Evolutionary conservation across 371 early-diverging fungal genomes (phyloP).

Genomic region (Massospora cicadina): DNA sequence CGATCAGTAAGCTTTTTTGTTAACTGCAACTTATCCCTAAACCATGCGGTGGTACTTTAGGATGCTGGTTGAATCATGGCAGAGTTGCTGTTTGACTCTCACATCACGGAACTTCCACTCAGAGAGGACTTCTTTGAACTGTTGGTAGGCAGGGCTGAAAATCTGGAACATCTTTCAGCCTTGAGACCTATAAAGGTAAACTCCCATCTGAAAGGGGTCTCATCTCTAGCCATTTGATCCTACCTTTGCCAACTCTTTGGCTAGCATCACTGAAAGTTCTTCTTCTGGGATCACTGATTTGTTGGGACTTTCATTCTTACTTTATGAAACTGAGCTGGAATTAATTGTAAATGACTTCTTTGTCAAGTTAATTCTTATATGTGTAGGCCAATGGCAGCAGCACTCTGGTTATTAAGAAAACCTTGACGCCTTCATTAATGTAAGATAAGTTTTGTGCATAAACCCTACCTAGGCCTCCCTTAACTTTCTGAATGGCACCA

Average conservation of each 20-base stretch:
- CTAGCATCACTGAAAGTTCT: slow-evolving; percentile 32
- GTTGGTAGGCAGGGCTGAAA: slow-evolving; percentile 14
- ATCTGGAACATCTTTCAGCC: not conserved
- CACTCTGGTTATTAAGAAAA: not conserved
- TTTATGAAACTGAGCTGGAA: slow-evolving; percentile 30
- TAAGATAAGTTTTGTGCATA: slow-evolving; percentile 26
- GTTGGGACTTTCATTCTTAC: not conserved
- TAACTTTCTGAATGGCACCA: slow-evolving; percentile 22
- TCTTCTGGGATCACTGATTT: slow-evolving; percentile 52
- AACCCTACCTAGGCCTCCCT: slow-evolving; percentile 47
- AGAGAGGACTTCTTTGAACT: slow-evolving; percentile 51
- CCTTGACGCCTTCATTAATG: not conserved
- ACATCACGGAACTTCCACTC: slow-evolving; percentile 73
- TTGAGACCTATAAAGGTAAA: not conserved
- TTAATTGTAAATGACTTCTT: slow-evolving; percentile 20
- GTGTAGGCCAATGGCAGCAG: slow-evolving; percentile 16
- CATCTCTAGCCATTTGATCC: not conserved
- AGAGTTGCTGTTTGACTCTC: slow-evolving; percentile 69
- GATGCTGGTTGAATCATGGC: slow-evolving; percentile 72
- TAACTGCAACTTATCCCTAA: slow-evolving; percentile 9
- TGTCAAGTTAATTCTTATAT: slow-evolving; percentile 38
- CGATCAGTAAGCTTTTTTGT: not conserved
- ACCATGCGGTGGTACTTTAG: slow-evolving; percentile 33
- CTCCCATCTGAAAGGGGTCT: not conserved
- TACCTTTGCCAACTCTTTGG: not conserved